phyloP scores from a whole-genome alignment of 345 rosid species.

The Psidium guajava region DNA sequence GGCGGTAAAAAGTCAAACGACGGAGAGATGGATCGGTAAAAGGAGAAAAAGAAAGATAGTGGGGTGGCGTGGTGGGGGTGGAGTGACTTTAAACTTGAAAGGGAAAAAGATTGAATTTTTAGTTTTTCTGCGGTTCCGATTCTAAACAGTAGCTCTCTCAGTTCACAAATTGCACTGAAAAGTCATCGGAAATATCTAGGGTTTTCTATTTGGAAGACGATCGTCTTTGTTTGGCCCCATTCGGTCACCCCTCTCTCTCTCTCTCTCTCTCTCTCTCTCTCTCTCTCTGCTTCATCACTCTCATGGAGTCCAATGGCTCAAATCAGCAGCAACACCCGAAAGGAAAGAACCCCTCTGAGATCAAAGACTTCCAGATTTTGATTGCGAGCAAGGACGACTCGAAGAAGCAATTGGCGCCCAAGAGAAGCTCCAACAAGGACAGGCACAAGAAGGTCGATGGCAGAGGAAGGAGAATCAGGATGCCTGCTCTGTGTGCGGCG shows the following conservation, averaged over 20 bases:
- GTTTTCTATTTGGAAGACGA: not conserved
- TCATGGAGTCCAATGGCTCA: conserved; percentile 43
- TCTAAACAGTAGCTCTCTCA: not conserved
- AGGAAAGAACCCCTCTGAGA: conserved; percentile 28
- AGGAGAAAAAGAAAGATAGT: not conserved
- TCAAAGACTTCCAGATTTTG: conserved; percentile 34
- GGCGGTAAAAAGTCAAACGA: not conserved
- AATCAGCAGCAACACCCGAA: conserved; percentile 16
- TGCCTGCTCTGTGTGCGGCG: conserved; percentile 72
- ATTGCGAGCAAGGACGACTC: conserved; percentile 28
- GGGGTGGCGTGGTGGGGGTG: not conserved
- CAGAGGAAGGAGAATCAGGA: conserved; percentile 62
- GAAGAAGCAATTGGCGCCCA: conserved; percentile 41
- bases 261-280: not conserved
- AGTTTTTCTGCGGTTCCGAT: not conserved
- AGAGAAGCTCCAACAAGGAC: conserved; percentile 58
- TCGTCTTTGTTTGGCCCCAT: not conserved
- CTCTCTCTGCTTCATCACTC: not conserved
- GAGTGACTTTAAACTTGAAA: not conserved
- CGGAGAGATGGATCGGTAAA: not conserved
- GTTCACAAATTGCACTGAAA: not conserved
- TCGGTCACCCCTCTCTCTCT: not conserved
- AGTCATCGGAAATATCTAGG: conserved; percentile 1
- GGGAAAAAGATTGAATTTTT: not conserved
- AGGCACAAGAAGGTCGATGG: conserved; percentile 74